Evolutionary conservation across 208 protist species (phyloP).

Genomic region (Eutreptiella sp.): DNA sequence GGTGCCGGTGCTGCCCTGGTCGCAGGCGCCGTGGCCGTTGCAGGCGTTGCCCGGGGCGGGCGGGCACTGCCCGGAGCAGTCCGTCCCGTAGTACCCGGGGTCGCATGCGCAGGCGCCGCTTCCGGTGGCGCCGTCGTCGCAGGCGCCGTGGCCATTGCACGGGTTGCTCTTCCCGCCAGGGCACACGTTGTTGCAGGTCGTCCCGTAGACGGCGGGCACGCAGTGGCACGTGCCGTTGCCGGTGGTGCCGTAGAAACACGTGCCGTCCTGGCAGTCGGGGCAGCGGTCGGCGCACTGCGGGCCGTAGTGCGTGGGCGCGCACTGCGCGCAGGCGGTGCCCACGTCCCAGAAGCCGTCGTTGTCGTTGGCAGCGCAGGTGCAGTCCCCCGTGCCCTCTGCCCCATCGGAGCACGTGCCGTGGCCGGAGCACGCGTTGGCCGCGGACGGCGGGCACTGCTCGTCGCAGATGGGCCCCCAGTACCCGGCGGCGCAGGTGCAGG

Average conservation of each 20-base stretch:
- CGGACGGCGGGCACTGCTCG: too few species aligned
- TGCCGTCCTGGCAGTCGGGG: background rate
- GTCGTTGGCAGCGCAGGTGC: background rate
- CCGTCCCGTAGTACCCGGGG: conserved; percentile 14
- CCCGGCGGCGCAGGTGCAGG: too few species aligned
- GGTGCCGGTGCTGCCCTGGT: background rate
- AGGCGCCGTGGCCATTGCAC: conserved; percentile 11
- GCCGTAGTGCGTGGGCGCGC: conserved; percentile 40
- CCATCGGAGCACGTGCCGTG: conserved; percentile 29
- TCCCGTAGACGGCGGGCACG: conserved; percentile 4
- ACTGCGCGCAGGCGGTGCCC: background rate
- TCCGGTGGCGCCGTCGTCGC: conserved; percentile 18
- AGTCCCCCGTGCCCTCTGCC: conserved; percentile 12
- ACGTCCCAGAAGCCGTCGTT: background rate
- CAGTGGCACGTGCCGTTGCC: conserved; percentile 8
- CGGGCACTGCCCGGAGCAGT: conserved; percentile 16
- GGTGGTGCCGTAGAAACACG: conserved; percentile 2
- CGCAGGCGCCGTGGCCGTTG: conserved; percentile 16
- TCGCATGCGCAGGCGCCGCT: conserved; percentile 22
- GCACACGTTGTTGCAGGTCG: conserved; percentile 27
- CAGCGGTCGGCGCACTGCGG: conserved; percentile 29
- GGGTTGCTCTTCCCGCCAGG: conserved; percentile 12
- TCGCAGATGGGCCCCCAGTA: too few species aligned
- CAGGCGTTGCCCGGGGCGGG: background rate
- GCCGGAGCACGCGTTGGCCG: too few species aligned